phyloP scores from a whole-genome alignment of 2,329 filamentous ascomycete species.

The Fusarium proliferatum region DNA sequence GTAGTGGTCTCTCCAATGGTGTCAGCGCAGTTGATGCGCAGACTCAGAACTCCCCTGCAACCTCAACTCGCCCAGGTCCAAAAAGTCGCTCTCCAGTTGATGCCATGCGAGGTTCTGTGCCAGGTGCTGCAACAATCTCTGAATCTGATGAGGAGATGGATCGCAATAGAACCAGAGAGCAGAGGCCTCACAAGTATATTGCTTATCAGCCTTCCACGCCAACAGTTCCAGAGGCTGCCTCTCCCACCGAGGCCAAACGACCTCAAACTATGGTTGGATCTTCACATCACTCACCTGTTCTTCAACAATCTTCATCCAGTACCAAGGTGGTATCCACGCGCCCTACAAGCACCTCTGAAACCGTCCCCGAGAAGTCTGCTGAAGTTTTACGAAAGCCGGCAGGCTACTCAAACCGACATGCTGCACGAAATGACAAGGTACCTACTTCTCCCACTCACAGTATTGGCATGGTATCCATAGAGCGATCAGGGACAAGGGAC shows the following conservation, averaged over 20 bases:
- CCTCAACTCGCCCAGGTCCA: slow-evolving; percentile 38
- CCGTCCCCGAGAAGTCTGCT: slow-evolving; percentile 44
- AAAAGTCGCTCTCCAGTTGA: slow-evolving; percentile 50
- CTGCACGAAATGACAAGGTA: slow-evolving; percentile 32
- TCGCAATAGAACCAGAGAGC: slow-evolving; percentile 30
- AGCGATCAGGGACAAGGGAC: slow-evolving; percentile 51
- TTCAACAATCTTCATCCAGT: slow-evolving; percentile 39
- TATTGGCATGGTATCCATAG: slow-evolving; percentile 54
- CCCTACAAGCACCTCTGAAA: slow-evolving; percentile 45
- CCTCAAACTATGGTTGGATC: slow-evolving; percentile 33
- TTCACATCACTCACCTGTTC: slow-evolving; percentile 25
- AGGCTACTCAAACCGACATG: slow-evolving; percentile 39
- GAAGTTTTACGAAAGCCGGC: slow-evolving; percentile 51
- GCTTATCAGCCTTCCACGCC: slow-evolving; percentile 43
- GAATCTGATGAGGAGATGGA: slow-evolving; percentile 56
- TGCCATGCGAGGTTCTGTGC: slow-evolving; percentile 44
- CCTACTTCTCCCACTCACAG: slow-evolving; percentile 46
- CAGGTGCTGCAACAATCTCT: slow-evolving; percentile 53
- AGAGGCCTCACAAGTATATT: slow-evolving; percentile 34
- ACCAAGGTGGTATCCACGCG: slow-evolving; percentile 53
- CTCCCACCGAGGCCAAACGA: slow-evolving; percentile 31
- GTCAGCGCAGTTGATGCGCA: slow-evolving; percentile 56
- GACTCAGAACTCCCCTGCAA: slow-evolving; percentile 38
- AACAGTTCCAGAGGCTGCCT: slow-evolving; percentile 39
- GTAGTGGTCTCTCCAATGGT: slow-evolving; percentile 51